These are phyloP conservation scores for Clarireedia homoeocarpa DNA, from an alignment of 2,329 filamentous ascomycete genomes.

Conservation along the genomic window DNA sequence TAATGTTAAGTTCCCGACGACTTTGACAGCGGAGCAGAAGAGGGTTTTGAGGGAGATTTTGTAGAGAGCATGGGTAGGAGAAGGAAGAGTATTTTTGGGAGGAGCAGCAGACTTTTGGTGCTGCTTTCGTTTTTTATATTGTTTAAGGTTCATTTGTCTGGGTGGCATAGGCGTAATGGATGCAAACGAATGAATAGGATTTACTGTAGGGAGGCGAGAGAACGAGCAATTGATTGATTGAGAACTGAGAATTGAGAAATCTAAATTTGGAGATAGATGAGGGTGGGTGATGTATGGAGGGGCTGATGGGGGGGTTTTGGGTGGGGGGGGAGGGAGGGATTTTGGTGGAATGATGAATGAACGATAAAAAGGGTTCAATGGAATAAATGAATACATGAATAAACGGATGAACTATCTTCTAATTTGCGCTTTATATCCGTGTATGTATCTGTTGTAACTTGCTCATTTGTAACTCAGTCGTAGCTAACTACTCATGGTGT, in stretches of 20 bases:
- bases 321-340: too few relatives aligned
- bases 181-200: not conserved
- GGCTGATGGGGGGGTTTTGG: too few relatives aligned
- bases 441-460: too few relatives aligned
- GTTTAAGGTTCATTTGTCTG: not conserved
- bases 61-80: slow-evolving; percentile 24
- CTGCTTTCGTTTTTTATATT: not conserved
- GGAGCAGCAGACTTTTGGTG: not conserved
- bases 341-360: not conserved
- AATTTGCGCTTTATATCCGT: too few relatives aligned
- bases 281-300: too few relatives aligned
- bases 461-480: too few relatives aligned
- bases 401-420: too few relatives aligned
- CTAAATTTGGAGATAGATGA: too few relatives aligned
- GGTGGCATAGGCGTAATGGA: not conserved
- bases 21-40: slow-evolving; percentile 71
- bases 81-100: not conserved
- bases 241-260: too few relatives aligned
- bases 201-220: too few relatives aligned
- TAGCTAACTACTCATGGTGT: too few relatives aligned
- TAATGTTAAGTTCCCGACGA: slow-evolving; percentile 86
- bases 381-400: not conserved
- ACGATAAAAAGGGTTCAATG: not conserved
- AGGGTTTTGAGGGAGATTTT: slow-evolving; percentile 72
- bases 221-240: too few relatives aligned